Evolutionary conservation across 768 basidiomycete genomes (phyloP).

Genomic region (Amanita jacksonii): DNA sequence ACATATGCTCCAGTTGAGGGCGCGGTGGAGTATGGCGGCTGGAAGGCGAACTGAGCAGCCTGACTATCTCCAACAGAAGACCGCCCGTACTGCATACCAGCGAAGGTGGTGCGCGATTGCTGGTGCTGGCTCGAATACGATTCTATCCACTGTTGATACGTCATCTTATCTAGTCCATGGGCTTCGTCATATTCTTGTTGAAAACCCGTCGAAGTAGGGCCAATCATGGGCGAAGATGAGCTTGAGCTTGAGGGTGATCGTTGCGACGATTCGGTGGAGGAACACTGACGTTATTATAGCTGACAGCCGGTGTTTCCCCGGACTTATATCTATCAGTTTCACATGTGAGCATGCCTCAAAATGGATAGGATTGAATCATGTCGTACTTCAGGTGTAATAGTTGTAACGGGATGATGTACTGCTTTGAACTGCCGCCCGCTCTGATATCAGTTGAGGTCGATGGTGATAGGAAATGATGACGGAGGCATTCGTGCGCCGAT

Average conservation of each 20-base stretch:
- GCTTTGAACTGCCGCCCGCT: background rate
- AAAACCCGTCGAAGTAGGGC: conserved; percentile 44
- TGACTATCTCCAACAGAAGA: conserved; percentile 5
- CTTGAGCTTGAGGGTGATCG: conserved; percentile 15
- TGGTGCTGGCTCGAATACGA: conserved; percentile 18
- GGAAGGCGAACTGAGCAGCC: conserved; percentile 18
- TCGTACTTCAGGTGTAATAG: background rate
- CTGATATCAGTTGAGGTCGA: background rate
- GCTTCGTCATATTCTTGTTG: conserved; percentile 31
- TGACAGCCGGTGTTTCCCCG: too few relatives aligned
- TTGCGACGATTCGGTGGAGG: background rate
- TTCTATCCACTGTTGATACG: conserved; percentile 35
- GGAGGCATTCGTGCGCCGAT: too few relatives aligned
- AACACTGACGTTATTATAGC: conserved; percentile 4
- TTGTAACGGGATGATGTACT: background rate
- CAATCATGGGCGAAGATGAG: conserved; percentile 38
- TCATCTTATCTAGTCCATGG: conserved; percentile 16
- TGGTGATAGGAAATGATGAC: background rate
- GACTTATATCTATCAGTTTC: background rate
- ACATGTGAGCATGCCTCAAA: background rate
- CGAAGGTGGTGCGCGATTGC: conserved; percentile 4
- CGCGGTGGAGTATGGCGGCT: conserved; percentile 19
- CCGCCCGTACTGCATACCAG: background rate
- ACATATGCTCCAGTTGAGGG: background rate
- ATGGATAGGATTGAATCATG: background rate